These are phyloP conservation scores for Coffea humblotiana DNA, from an alignment of 305 asterid species.

Conservation along the genomic window DNA sequence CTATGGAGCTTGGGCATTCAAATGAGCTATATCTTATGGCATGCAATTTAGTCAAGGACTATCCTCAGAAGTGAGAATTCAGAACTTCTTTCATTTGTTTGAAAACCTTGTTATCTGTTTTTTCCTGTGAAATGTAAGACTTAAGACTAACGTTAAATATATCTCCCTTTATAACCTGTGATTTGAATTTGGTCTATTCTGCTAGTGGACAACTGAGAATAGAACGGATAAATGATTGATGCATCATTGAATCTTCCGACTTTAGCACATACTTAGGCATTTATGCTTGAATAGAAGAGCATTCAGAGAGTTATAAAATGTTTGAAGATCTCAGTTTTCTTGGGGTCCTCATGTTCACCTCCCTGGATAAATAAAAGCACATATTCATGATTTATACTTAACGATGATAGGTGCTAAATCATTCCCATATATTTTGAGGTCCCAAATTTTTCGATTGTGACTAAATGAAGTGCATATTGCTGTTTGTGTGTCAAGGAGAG, in stretches of 20 bases:
- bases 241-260: not conserved
- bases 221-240: not conserved
- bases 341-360: not conserved
- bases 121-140: no score
- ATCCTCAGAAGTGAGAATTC: constrained; percentile 89
- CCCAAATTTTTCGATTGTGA: no score
- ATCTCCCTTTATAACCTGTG: not conserved
- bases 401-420: no score
- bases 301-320: not conserved
- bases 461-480: no score
- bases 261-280: not conserved
- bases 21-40: constrained; percentile 99
- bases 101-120: not conserved
- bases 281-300: no score
- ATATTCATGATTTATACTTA: no score
- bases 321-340: not conserved
- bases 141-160: not conserved
- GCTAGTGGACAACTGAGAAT: not conserved
- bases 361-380: no score
- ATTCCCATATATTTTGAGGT: no score
- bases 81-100: constrained; percentile 11
- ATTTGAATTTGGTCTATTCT: not conserved
- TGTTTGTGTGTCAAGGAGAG: no score
- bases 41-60: constrained; percentile 97
- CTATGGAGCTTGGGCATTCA: constrained; percentile 98